A percentile compares a stretch with the other conserved stretches of the same genome.
Evolutionary conservation across 805 yeast species (phyloP).

Genomic region (Wickerhamomyces queroliae): DNA sequence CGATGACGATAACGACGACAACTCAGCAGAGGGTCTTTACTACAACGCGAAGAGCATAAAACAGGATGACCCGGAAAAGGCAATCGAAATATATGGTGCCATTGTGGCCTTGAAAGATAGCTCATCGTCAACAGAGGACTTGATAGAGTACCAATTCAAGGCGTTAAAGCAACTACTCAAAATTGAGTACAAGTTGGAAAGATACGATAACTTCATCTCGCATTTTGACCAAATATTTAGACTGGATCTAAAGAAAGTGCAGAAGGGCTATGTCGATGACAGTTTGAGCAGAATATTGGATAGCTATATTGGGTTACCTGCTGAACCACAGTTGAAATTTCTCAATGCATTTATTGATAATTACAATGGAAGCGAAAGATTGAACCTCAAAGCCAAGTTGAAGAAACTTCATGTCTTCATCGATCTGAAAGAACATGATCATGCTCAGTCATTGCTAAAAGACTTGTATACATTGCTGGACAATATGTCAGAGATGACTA

Average conservation of each 20-base stretch:
- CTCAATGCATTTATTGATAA: slow-evolving; percentile 23
- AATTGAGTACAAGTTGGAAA: slow-evolving; percentile 15
- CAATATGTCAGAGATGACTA: slow-evolving; percentile 37
- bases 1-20: slow-evolving; percentile 17
- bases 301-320: slow-evolving; percentile 19
- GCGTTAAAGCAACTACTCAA: slow-evolving; percentile 20
- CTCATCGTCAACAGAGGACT: slow-evolving; percentile 30
- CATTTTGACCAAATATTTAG: slow-evolving; percentile 6
- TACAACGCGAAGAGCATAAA: slow-evolving; percentile 21
- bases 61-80: slow-evolving; percentile 18
- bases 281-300: slow-evolving; percentile 34
- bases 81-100: slow-evolving; percentile 9
- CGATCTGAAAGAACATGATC: slow-evolving; percentile 21
- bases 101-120: slow-evolving; percentile 27
- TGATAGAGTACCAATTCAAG: slow-evolving; percentile 18
- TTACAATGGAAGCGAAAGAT: slow-evolving; percentile 28
- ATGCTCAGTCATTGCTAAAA: slow-evolving; percentile 30
- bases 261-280: slow-evolving; percentile 25
- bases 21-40: slow-evolving; percentile 23
- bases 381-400: slow-evolving; percentile 43
- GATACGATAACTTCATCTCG: slow-evolving; percentile 7
- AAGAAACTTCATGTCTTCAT: slow-evolving; percentile 35
- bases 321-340: slow-evolving; percentile 22
- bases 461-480: slow-evolving; percentile 33
- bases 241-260: slow-evolving; percentile 11